Evolutionary conservation across 768 basidiomycete genomes (phyloP), one percentile per base, ranked within the genome.

Genomic region (Termitomyces sp.): DNA sequence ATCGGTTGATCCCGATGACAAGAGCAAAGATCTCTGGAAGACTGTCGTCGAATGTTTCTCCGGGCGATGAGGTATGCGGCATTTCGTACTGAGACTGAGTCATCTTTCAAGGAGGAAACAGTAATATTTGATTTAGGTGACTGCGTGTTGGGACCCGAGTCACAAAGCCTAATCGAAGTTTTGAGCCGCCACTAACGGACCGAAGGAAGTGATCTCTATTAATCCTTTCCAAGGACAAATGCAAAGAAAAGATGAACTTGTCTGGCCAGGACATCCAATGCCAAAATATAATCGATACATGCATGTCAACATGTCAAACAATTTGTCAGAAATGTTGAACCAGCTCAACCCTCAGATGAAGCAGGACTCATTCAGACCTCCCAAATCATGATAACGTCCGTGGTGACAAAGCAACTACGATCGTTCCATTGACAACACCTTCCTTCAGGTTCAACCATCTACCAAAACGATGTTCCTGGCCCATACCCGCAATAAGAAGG

Each of bases 391-490:
- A 41, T 40, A 57, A 61, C 58, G 68, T 73, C 70, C 69, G 76
- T 55, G 79, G 79, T 59, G 76, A 72, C 61, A 89, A 73, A 19
- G 77, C 76, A 59, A 84, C 76, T 27, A 94, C 83, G 30, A 89
- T 64, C 2, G 89, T 80, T 7, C 86, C 83, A 70, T 96, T 97
- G 61, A 78, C 76, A 0, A 79, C 84, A 1, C 89, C 88, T 30
- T 84, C 86, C 67, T 88, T 90, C 56, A 90, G 65, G 47, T 75
- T 80, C 66, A 93, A 70, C 96, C 97, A 99, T 60, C 97, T 78
- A 2, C 97, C 96, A 35, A 96, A 68, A 56, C 91, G 81, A 66
- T 88, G 91, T 68, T 99, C 97, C 67, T 94, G 90, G 2, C 89
- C 91, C 17, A 93, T 67, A 10, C 88, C 91, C 6, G 85, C 94